Conservation (phyloP, 306 rosid species). For the Vachellia pachyceras region DNA sequence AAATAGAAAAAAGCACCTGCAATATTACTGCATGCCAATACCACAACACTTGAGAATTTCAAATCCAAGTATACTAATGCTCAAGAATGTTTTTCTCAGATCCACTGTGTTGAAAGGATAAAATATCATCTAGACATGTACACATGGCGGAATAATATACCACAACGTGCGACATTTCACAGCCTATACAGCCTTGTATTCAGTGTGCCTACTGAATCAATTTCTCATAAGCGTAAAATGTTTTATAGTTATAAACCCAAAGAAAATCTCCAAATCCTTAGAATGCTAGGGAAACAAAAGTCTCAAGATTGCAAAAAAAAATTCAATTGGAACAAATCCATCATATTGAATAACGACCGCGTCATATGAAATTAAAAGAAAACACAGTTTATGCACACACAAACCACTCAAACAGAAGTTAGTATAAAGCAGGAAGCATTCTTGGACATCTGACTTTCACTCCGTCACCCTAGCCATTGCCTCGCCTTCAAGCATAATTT, state of each 20-base stretch:
- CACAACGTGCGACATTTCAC: background rate
- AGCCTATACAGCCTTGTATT: background rate
- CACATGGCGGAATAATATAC: background rate
- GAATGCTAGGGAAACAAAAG: background rate
- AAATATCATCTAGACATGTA: background rate
- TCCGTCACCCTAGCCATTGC: constrained; percentile 10
- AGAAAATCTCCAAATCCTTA: background rate
- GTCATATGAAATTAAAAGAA: background rate
- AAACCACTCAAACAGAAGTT: constrained; percentile 23
- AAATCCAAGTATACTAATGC: constrained; percentile 12
- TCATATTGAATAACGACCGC: background rate
- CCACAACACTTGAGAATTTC: constrained; percentile 25
- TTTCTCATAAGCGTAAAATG: background rate
- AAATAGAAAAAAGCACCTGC: constrained; percentile 40
- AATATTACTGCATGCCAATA: constrained; percentile 19
- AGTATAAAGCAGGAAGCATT: constrained; percentile 32
- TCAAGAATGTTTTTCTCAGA: background rate
- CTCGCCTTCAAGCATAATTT: constrained; percentile 23
- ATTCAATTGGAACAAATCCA: too few species aligned
- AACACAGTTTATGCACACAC: constrained; percentile 19
- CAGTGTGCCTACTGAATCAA: background rate
- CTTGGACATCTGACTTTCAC: constrained; percentile 29
- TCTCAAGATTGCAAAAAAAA: constrained; percentile 4
- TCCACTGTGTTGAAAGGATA: background rate
- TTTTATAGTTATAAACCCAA: background rate